phyloP scores from a whole-genome alignment of 164 flowering plant species.

The Kalanchoe fedtschenkoi region DNA sequence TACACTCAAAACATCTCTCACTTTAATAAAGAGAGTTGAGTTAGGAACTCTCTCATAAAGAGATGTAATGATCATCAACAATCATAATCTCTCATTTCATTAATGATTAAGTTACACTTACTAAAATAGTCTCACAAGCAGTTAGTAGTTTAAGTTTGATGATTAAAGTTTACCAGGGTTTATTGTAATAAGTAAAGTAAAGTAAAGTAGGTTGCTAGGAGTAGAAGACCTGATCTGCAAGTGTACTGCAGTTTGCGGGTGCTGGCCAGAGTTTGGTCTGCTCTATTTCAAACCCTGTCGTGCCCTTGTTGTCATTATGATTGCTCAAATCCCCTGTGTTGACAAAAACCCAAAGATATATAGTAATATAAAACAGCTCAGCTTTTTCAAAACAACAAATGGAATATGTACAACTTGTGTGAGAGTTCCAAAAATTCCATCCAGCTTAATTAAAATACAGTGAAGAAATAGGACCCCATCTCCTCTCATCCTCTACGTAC shows the following conservation, averaged over 20 bases:
- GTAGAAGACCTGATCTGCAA: constrained; percentile 30
- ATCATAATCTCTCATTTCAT: neutral
- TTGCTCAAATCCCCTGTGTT: constrained; percentile 34
- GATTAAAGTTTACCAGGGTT: neutral
- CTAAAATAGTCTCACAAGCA: neutral
- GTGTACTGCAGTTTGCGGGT: constrained; percentile 44
- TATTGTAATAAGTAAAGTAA: neutral
- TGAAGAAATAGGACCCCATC: too few relatives aligned
- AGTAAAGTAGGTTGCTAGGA: constrained; percentile 8
- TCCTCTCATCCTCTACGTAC: too few relatives aligned
- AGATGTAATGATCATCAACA: neutral
- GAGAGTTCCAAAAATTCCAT: neutral
- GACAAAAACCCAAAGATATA: constrained; percentile 29
- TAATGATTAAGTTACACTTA: neutral
- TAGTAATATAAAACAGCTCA: constrained; percentile 6
- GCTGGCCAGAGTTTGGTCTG: constrained; percentile 47
- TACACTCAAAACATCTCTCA: neutral
- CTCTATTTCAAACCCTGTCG: constrained; percentile 43
- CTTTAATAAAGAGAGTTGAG: neutral
- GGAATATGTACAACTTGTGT: neutral
- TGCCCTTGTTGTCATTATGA: constrained; percentile 3
- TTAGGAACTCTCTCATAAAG: neutral
- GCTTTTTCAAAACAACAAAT: neutral
- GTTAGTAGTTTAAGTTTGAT: neutral
- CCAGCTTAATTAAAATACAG: too few relatives aligned